These are phyloP conservation scores for Quercus bicolor DNA, from an alignment of 306 rosid genomes.

Conservation along the genomic window DNA sequence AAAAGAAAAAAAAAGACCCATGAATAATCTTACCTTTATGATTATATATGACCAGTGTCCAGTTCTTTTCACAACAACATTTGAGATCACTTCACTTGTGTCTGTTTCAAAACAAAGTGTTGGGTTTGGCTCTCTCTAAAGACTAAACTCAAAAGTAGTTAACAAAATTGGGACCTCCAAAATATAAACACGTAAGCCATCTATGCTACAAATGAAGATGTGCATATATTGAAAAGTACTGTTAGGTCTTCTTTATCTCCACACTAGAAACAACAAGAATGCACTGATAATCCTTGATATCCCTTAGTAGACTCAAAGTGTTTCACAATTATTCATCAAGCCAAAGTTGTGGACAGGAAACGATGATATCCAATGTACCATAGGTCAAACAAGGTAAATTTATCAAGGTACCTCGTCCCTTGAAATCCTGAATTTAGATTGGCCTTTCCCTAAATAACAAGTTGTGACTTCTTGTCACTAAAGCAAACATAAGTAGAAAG, in stretches of 20 bases:
- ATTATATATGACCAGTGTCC: too few species aligned
- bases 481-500: too few species aligned
- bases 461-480: too few species aligned
- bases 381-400: constrained; percentile 3
- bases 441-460: too few species aligned
- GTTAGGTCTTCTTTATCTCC: neutral
- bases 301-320: neutral
- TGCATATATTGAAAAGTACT: neutral
- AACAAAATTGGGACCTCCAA: neutral
- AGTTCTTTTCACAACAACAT: too few species aligned
- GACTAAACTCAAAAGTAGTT: too few species aligned
- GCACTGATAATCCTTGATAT: neutral
- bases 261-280: neutral
- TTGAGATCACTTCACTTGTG: too few species aligned
- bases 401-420: neutral
- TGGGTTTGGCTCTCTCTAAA: too few species aligned
- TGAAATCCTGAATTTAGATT: too few species aligned
- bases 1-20: too few species aligned
- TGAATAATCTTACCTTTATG: too few species aligned
- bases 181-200: neutral
- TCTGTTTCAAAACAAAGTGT: too few species aligned
- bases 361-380: constrained; percentile 6
- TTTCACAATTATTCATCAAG: neutral
- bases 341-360: neutral
- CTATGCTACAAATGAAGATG: neutral